Conservation (phyloP, 2,329 filamentous ascomycete genomes). For the Fusarium chaquense region DNA sequence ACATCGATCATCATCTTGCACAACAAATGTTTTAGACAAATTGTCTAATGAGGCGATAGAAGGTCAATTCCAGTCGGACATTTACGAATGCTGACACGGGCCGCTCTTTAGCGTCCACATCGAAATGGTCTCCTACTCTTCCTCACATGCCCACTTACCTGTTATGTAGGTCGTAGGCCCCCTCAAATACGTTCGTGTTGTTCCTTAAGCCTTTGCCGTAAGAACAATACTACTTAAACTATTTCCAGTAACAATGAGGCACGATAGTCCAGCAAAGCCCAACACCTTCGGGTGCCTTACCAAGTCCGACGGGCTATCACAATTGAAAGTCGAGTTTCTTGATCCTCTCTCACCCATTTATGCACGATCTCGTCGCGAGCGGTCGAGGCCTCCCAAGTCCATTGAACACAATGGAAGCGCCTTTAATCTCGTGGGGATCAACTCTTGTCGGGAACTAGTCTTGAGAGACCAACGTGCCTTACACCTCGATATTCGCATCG, state of each 20-base stretch:
- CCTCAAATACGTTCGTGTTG: neutral
- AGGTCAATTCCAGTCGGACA: neutral
- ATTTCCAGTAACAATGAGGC: neutral
- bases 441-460: neutral
- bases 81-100: neutral
- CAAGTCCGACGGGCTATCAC: fast-evolving
- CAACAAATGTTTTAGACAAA: neutral
- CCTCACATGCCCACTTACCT: neutral
- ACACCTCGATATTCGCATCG: slow-evolving; percentile 2
- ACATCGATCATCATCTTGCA: neutral
- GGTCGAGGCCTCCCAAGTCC: neutral
- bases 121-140: neutral
- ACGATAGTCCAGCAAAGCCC: neutral
- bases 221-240: too few species aligned
- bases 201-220: neutral
- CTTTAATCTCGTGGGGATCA: neutral
- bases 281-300: fast-evolving
- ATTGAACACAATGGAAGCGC: neutral
- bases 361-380: neutral
- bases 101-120: neutral
- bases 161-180: neutral
- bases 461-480: slow-evolving; percentile 1
- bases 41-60: neutral
- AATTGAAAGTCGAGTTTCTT: neutral
- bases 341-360: neutral